Base-by-base conservation (phyloP, 176 grass and related monocot genomes). In the Carex cristatella region DNA sequence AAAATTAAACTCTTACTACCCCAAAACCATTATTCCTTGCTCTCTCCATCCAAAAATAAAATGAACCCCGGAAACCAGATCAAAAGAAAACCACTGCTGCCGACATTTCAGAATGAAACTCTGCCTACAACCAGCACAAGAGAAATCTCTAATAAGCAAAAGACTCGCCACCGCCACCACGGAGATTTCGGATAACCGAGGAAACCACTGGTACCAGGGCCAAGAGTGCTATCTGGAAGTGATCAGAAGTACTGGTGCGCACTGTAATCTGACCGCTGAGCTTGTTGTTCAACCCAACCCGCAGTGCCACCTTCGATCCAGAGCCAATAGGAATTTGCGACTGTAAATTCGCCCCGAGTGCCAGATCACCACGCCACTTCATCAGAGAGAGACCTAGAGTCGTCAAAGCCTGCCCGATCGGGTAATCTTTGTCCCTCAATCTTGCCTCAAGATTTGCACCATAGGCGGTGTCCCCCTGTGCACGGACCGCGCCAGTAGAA, bases 241-340 rank as follows among this genome's bases (percentile, higher is more conserved):
- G 91, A 40, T 99, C 97, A 0, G 93, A 94, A n/a, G 97, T 94
- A 64, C 93, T 99, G 65, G 97, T 96, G 77, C 86, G 89, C 66
- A 96, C 63, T 3, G 93, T 88, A 51, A 99, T 83, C 61, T 99
- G 97, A 19, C 97, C 97, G 1, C 83, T 94, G 30, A 94, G 85
- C 79, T 95, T 99, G 85, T 94, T 96, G 70, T 92, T 99, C 66
- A 99, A 86, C 16, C 93, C 88, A 63, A 99, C 83, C 32, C 85
- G 90, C 83, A 99, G 44, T 0, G 88, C 93, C 87, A 99, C 90
- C 88, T 96, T 95, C 4, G 93, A 94, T 18, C 90, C 91, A 75
- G 91, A 89, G 40, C 90, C 87, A 3, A 94, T 48, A 5, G 87
- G 85, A 62, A 99, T 89, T 69, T 96, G 91, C 71, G 93, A 94